phyloP scores from a whole-genome alignment of 768 basidiomycete species.

The Boletus rufocinnamomeus region DNA sequence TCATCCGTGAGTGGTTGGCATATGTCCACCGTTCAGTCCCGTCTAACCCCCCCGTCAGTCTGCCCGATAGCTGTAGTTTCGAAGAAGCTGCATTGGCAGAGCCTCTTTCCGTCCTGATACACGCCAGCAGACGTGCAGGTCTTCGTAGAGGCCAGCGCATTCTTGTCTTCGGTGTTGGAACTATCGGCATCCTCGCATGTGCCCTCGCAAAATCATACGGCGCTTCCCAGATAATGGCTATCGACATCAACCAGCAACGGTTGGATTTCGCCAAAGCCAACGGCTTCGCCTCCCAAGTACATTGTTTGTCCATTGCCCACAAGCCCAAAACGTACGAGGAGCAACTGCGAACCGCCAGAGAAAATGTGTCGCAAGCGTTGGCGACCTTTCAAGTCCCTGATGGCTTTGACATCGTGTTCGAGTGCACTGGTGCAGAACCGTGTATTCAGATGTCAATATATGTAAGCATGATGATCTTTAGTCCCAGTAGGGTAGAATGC shows the following conservation, averaged over 20 bases:
- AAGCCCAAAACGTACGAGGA: conserved; percentile 57
- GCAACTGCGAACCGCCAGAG: conserved; percentile 60
- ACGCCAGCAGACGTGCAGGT: conserved; percentile 51
- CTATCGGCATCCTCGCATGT: conserved; percentile 90
- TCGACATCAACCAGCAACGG: conserved; percentile 84
- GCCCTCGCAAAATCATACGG: conserved; percentile 74
- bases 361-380: conserved; percentile 53
- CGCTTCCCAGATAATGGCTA: conserved; percentile 69
- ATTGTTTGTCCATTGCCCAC: conserved; percentile 56
- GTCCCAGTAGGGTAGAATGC: conserved; percentile 10
- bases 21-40: not conserved
- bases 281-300: conserved; percentile 77
- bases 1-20: conserved; percentile 67
- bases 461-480: conserved; percentile 51
- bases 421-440: conserved; percentile 92
- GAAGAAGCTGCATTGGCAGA: conserved; percentile 89
- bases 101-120: conserved; percentile 88
- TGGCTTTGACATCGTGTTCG: conserved; percentile 92
- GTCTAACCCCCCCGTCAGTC: conserved; percentile 41
- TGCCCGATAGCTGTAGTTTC: conserved; percentile 75
- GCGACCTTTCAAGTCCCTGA: conserved; percentile 58
- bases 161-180: conserved; percentile 89
- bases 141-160: conserved; percentile 61
- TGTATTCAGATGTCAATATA: conserved; percentile 91
- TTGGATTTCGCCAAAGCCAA: conserved; percentile 74